Conservation (phyloP, 2,329 filamentous ascomycete genomes). For the Ascosphaera acerosa region DNA sequence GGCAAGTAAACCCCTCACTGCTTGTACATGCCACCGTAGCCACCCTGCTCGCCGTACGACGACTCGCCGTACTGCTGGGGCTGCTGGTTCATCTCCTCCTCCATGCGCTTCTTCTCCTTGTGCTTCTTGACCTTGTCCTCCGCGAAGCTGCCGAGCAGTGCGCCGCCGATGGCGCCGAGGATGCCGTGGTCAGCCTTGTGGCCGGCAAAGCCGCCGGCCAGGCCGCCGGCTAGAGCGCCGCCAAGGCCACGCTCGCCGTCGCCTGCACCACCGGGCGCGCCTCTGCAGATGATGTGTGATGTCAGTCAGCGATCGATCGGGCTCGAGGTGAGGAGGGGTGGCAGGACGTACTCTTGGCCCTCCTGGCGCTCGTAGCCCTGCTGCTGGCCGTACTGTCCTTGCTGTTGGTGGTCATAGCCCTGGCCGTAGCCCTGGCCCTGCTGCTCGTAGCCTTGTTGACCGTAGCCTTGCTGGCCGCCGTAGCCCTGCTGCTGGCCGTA, state of each 20-base stretch:
- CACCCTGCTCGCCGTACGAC: not conserved
- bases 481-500: slow-evolving; percentile 6
- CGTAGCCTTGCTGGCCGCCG: slow-evolving; percentile 6
- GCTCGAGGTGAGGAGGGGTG: slow-evolving; percentile 1
- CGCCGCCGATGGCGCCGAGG: slow-evolving; percentile 23
- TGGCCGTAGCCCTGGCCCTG: slow-evolving; percentile 4
- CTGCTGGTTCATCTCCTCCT: not conserved
- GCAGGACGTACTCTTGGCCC: slow-evolving; percentile 1
- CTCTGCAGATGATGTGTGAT: slow-evolving; percentile 7
- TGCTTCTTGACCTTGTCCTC: slow-evolving; percentile 22
- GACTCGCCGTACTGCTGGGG: not conserved
- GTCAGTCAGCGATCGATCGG: not conserved
- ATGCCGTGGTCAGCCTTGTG: slow-evolving; percentile 24
- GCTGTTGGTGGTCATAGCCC: slow-evolving; percentile 5
- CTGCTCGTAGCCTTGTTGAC: slow-evolving; percentile 7
- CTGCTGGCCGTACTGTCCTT: not conserved
- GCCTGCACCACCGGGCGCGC: slow-evolving; percentile 15
- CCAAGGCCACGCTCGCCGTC: slow-evolving; percentile 22
- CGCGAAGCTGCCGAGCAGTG: slow-evolving; percentile 21
- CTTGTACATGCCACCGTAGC: not conserved
- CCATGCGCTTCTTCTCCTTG: slow-evolving; percentile 7
- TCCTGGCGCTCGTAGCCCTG: slow-evolving; percentile 4
- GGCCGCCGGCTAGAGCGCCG: slow-evolving; percentile 22
- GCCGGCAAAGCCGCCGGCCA: slow-evolving; percentile 21
- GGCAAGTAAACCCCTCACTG: slow-evolving; percentile 3